A percentile compares a stretch with the other conserved stretches of the same genome.
Conservation (phyloP, 2,329 filamentous ascomycete species). For the Pseudogymnoascus sp. region DNA sequence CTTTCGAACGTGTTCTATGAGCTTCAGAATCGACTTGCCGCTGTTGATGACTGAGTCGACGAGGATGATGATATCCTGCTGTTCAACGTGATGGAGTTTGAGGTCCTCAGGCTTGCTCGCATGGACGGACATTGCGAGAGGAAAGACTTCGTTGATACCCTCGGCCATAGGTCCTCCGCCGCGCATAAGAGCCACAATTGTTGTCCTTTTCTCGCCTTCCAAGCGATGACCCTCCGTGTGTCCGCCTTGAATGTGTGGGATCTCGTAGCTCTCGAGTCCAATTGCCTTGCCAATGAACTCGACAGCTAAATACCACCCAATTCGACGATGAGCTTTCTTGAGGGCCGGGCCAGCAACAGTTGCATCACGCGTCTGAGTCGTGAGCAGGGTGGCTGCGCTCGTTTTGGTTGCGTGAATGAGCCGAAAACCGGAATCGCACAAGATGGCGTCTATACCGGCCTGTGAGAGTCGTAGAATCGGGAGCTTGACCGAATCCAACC, state of each 20-base stretch:
- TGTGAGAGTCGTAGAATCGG: constrained; percentile 33
- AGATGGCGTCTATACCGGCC: not conserved
- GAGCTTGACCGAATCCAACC: constrained; percentile 37
- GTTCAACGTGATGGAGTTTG: constrained; percentile 33
- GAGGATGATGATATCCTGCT: constrained; percentile 39
- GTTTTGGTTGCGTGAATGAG: constrained; percentile 40
- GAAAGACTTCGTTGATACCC: constrained; percentile 48
- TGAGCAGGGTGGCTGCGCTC: constrained; percentile 43
- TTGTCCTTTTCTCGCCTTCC: constrained; percentile 38
- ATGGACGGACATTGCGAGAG: constrained; percentile 45
- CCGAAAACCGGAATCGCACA: constrained; percentile 12
- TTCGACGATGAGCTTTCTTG: constrained; percentile 40
- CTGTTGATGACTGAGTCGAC: constrained; percentile 58
- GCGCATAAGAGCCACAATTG: constrained; percentile 56
- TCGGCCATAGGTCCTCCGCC: constrained; percentile 56
- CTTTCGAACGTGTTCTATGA: constrained; percentile 40
- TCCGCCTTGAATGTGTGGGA: constrained; percentile 46
- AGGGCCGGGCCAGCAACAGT: constrained; percentile 38
- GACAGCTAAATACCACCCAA: constrained; percentile 48
- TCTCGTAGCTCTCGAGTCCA: constrained; percentile 42
- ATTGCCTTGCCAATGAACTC: constrained; percentile 41
- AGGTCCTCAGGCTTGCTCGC: constrained; percentile 36
- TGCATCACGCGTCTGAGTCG: constrained; percentile 47
- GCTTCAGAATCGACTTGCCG: constrained; percentile 43
- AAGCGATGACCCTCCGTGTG: constrained; percentile 40